Evolutionary conservation across 768 basidiomycete species (phyloP).

Genomic region (Russula sp.): DNA sequence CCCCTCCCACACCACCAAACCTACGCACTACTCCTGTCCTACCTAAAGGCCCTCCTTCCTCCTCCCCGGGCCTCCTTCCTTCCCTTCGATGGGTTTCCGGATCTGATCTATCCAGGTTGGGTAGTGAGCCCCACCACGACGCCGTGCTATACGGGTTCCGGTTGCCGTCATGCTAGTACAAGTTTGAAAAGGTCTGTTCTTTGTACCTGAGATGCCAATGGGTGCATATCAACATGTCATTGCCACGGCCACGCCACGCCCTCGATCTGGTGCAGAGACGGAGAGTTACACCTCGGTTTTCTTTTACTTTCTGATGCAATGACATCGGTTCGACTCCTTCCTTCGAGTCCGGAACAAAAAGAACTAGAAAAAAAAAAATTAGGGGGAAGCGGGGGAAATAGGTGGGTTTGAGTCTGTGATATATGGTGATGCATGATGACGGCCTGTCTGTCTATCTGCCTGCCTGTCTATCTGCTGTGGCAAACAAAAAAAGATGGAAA

Average conservation of each 20-base stretch:
- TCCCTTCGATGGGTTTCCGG: neutral
- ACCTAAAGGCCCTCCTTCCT: neutral
- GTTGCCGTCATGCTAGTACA: neutral
- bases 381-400: neutral
- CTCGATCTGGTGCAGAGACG: slow-evolving; percentile 1
- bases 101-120: slow-evolving; percentile 1
- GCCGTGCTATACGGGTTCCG: neutral
- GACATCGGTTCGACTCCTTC: neutral
- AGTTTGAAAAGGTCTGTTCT: neutral
- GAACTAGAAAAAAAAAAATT: neutral
- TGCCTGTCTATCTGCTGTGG: neutral
- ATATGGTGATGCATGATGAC: too few species aligned
- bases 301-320: neutral
- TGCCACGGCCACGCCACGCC: slow-evolving; percentile 1
- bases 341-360: neutral
- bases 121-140: neutral
- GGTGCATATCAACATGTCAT: neutral
- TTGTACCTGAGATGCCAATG: neutral
- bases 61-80: neutral
- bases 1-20: neutral
- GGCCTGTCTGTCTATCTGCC: neutral
- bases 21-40: neutral
- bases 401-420: neutral
- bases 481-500: neutral
- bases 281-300: neutral